Percentiles rank a stretch among this genome's conserved stretches.
Conservation (phyloP, 352 stramenopile genomes). For the Saprolegnia diclina region DNA sequence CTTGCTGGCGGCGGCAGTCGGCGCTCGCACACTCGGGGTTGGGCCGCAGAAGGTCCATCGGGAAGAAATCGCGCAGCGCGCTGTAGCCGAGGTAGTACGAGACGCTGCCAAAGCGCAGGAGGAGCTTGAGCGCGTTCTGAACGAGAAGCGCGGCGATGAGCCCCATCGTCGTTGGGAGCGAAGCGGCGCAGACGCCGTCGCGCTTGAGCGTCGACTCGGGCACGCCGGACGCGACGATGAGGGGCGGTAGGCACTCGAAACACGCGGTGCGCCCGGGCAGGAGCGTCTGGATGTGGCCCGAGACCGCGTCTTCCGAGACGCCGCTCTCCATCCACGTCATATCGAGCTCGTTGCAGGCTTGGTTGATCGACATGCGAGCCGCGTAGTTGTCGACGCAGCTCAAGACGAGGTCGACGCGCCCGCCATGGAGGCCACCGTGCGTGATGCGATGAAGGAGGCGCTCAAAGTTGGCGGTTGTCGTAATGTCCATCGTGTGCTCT, state of each 20-base stretch:
- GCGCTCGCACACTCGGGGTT: constrained; percentile 80
- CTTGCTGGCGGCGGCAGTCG: constrained; percentile 70
- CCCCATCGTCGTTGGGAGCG: constrained; percentile 86
- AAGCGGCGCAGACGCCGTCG: constrained; percentile 83
- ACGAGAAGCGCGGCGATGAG: constrained; percentile 81
- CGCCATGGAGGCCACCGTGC: constrained; percentile 50
- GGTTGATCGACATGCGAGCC: constrained; percentile 79
- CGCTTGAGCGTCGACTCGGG: constrained; percentile 84
- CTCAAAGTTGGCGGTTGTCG: constrained; percentile 77
- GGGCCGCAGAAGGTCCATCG: constrained; percentile 66
- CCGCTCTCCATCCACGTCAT: constrained; percentile 87
- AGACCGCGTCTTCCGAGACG: constrained; percentile 86
- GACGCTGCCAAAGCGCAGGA: constrained; percentile 78
- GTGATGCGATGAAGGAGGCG: constrained; percentile 70
- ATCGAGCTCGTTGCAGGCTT: constrained; percentile 83
- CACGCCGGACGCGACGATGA: constrained; percentile 81
- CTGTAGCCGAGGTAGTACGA: constrained; percentile 87
- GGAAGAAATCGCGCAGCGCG: constrained; percentile 85
- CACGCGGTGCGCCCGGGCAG: constrained; percentile 79
- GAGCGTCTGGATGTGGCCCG: constrained; percentile 85
- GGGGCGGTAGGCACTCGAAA: constrained; percentile 83
- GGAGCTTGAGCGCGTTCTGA: constrained; percentile 85
- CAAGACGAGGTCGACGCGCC: constrained; percentile 60
- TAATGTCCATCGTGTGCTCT: constrained; percentile 85
- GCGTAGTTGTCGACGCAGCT: constrained; percentile 90